Evolutionary conservation across 2,329 filamentous ascomycete species (phyloP), one percentile per base, ranked within the genome.

Genomic region (Diplodia intermedia): DNA sequence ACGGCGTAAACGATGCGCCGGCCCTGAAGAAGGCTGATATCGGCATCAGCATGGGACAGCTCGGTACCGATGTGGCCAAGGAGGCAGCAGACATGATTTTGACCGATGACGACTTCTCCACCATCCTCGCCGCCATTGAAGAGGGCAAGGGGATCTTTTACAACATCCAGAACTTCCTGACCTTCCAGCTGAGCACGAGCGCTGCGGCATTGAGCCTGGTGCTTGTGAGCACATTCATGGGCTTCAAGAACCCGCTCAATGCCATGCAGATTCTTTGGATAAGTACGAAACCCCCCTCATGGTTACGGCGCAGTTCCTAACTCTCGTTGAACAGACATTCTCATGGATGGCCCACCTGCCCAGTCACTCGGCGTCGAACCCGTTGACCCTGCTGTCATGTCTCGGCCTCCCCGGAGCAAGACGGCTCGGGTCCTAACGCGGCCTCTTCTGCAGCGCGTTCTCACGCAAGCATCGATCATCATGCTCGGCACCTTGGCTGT

Each of bases 211-310:
- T 99, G 72, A 93, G 91, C 68, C 85, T 99, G 66, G 95, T 99
- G 20, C 88, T 99, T 72, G 81, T 99, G 75, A 97, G 94, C 84
- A 97, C 93, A 36, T 91, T 92, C 73, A 86, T 97, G 70, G 95
- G 95, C 49, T 95, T 96, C 82, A 94, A 93, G 81, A 97, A 95
- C 77, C 96, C 95, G 55, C 85, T 99, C 69, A 99, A 99, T 78
- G 93, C 95, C 61, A 99, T 99, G 95, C 95, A 99, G 82, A 99
- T 99, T 82, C 86, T 99, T 52, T 99, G 95, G 95, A 99, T 99
- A 76, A 99, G 94, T 97, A 83, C 83, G 93, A 4, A 20, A 4
- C 11, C n/a, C 31, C 15, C 87, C 14, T 43, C 57, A 40, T 69
- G 74, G 71, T 66, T 60, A n/a, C 9, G 11, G 43, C 11, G 18